Evolutionary conservation across 306 rosid species (phyloP), one percentile per base, ranked within the genome.

Genomic region (Aeschynomene evenia): DNA sequence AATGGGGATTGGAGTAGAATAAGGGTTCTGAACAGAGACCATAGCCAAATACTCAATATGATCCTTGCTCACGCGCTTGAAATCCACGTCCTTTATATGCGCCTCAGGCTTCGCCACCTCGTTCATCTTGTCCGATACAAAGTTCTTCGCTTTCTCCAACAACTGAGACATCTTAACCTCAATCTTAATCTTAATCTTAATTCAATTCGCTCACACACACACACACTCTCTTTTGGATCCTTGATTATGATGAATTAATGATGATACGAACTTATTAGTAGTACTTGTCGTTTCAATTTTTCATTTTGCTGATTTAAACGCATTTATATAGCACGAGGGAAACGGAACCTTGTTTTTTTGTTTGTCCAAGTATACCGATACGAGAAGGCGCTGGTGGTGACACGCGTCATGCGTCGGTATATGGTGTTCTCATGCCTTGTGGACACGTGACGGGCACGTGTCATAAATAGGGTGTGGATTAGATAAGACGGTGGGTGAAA

Each of bases 101-200:
- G 96, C 99, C 76, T 91, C 96, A 0, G 99, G 99, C 78, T 71
- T 87, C 7, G 84, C 76, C 46, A 80, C 16, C n/a, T 65, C 62
- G 2, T 59, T 76, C 22, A 89, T 20, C 80, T 85, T 91, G 51
- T 84, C 89, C 4, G 82, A 51, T 28, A 80, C 66, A 4, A 49
- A 91, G 65, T 80, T 76, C 85, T 79, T 90, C 0, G 91, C 96
- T 62, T 87, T 87, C 19, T 72, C 83, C 9, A 91, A 0, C 13
- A 93, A 57, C 66, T 70, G 74, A 31, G 94, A 56, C 98, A 89
- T 88, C 55, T 60, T 59, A n/a, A n/a, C n/a, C n/a, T n/a, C n/a
- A n/a, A n/a, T n/a, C n/a, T n/a, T n/a, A n/a, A n/a, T n/a, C n/a
- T n/a, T n/a, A 15, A 24, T 7, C 16, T n/a, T 9, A 39, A 9